A percentile compares a stretch with the other conserved stretches of the same genome.
phyloP scores from a whole-genome alignment of 1,139 yeast species.

The Yamadazyma blattariae region DNA sequence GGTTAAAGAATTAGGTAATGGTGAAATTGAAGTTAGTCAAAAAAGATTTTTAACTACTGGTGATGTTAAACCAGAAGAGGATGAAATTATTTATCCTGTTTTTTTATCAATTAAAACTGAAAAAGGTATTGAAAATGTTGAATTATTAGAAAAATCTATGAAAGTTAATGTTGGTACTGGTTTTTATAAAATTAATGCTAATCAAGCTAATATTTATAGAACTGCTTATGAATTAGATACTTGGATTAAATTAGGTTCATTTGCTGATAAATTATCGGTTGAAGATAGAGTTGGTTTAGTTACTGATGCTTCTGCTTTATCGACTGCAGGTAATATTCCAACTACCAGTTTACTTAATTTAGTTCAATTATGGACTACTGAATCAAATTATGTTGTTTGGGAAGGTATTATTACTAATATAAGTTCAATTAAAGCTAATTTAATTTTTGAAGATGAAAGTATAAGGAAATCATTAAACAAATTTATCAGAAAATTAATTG shows the following conservation, averaged over 20 bases:
- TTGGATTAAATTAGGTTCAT: conserved; percentile 70
- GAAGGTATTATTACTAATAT: conserved; percentile 59
- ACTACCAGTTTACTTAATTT: conserved; percentile 65
- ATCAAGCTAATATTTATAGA: conserved; percentile 81
- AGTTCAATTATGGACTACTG: conserved; percentile 65
- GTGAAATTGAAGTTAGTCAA: conserved; percentile 58
- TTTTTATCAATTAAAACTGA: conserved; percentile 75
- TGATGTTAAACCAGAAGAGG: conserved; percentile 70
- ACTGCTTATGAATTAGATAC: conserved; percentile 70
- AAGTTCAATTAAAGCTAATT: conserved; percentile 58
- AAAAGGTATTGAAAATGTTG: conserved; percentile 56
- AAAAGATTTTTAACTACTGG: conserved; percentile 79
- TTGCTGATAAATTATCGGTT: conserved; percentile 71
- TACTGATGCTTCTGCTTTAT: conserved; percentile 75
- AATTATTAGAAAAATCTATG: conserved; percentile 54
- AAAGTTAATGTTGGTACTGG: conserved; percentile 32
- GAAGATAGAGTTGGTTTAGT: conserved; percentile 86
- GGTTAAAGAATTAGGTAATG: conserved; percentile 42
- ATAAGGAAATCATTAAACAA: conserved; percentile 54
- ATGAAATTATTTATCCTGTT: conserved; percentile 69
- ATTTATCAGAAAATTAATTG: conserved; percentile 60
- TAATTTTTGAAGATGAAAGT: conserved; percentile 64
- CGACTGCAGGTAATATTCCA: conserved; percentile 69
- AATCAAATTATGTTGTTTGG: conserved; percentile 77
- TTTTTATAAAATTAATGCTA: conserved; percentile 77